Conservation (phyloP, 768 basidiomycete species). For the Lactarius trivialis region DNA sequence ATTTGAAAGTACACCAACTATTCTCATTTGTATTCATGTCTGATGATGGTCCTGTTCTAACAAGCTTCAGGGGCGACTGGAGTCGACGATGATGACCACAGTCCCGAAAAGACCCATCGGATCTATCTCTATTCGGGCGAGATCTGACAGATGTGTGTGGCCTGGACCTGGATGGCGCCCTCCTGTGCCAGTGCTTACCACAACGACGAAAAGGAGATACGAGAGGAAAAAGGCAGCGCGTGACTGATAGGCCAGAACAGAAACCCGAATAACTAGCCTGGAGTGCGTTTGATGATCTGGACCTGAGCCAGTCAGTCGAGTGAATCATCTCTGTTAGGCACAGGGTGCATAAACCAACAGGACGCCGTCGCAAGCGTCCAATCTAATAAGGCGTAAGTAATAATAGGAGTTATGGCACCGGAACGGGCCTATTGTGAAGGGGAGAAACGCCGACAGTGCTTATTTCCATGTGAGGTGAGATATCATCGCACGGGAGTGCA, state of each 20-base stretch:
- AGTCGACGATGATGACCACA: neutral
- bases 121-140: constrained; percentile 1
- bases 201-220: constrained; percentile 1
- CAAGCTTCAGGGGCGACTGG: neutral
- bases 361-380: neutral
- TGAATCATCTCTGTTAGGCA: neutral
- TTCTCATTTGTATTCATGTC: neutral
- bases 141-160: neutral
- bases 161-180: neutral
- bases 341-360: neutral
- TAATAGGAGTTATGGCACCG: neutral
- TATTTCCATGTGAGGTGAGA: neutral
- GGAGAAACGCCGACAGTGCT: constrained; percentile 3
- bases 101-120: neutral
- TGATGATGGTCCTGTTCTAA: neutral
- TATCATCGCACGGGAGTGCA: neutral
- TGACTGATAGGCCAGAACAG: constrained; percentile 1
- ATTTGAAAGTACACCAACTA: neutral
- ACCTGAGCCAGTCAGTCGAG: neutral
- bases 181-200: neutral
- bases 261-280: neutral
- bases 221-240: neutral
- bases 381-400: neutral
- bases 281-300: constrained; percentile 2
- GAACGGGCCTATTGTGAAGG: neutral